Evolutionary conservation across 2,329 filamentous ascomycete genomes (phyloP), one percentile per base, ranked within the genome.

Genomic region (Setomelanomma holmii): DNA sequence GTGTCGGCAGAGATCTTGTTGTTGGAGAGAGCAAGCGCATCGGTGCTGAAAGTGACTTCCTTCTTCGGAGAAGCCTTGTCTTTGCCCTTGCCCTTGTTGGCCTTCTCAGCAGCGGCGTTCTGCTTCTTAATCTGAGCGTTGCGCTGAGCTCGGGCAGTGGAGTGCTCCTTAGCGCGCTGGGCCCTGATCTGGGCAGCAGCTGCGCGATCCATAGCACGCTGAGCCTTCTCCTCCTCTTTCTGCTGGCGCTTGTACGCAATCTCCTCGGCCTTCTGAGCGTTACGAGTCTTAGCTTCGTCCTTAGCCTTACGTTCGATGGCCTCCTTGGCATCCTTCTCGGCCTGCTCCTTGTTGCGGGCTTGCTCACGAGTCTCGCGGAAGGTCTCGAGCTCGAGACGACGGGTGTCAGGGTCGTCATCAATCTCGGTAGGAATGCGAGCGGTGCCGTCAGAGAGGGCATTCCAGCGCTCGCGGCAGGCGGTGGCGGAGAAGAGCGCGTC

Each of bases 381-480:
- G 4, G 42, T 47, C 30, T 67, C 58, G 39, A 67, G 49, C 40
- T 77, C 71, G n/a, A 50, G 50, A 16, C 64, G 66, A 34, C 78
- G 75, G 5, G 69, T 65, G 1, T 67, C 67, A 14, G 76, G 76
- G 40, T 80, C 67, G 14, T 75, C 68, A 48, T 78, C 75, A 8
- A 74, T 53, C 34, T 80, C 79, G 17, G 75, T 76, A 1, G 80
- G 79, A 16, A 76, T 74, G 23, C 70, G 70, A 2, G 79, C 80
- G 6, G 68, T 78, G n/a, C 78, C 80, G 24, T 74, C 59, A 17
- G 72, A 58, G 14, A 81, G 61, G 12, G 67, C 70, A 24, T 72
- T 64, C 54, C 73, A 79, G 22, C 80, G 78, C 48, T 78, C 67
- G 17, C 72, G 66, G 64, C 79, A 82, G 19, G 80, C 79, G 8